Evolutionary conservation across 805 yeast species (phyloP).

Genomic region (Vanderwaltozyma yarrowii): DNA sequence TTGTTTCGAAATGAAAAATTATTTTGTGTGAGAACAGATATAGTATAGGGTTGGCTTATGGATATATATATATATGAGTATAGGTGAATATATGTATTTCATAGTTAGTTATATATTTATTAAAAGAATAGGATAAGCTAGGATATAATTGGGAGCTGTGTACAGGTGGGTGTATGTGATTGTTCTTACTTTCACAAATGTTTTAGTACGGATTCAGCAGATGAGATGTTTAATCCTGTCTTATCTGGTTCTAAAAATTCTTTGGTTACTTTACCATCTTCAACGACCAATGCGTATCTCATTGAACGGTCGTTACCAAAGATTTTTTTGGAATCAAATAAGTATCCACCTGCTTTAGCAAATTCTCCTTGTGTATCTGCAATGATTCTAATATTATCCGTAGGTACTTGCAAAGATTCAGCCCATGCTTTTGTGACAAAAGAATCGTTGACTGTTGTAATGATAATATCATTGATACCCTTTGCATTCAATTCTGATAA

Average conservation of each 20-base stretch:
- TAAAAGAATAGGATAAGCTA: no score
- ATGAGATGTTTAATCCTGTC: constrained; percentile 48
- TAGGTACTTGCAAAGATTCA: constrained; percentile 31
- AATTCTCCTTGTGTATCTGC: constrained; percentile 79
- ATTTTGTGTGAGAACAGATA: neutral
- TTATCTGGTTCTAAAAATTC: constrained; percentile 75
- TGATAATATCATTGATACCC: constrained; percentile 53
- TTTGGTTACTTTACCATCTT: constrained; percentile 60
- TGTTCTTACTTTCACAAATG: neutral
- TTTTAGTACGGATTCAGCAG: constrained; percentile 31
- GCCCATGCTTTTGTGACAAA: constrained; percentile 82
- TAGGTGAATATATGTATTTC: neutral
- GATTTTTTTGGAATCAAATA: constrained; percentile 64
- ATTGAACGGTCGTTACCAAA: constrained; percentile 70
- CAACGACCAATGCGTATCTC: constrained; percentile 67
- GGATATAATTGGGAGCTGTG: no score
- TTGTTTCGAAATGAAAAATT: neutral
- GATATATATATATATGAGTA: no score
- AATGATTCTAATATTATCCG: constrained; percentile 39
- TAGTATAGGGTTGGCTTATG: neutral
- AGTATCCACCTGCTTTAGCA: constrained; percentile 50
- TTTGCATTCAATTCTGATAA: constrained; percentile 45
- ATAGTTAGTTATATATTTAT: neutral
- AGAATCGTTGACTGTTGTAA: constrained; percentile 78
- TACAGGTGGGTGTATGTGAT: no score